A percentile compares a stretch with the other conserved stretches of the same genome.
phyloP scores from a whole-genome alignment of 2,329 filamentous ascomycete genomes.

The Ceratocystis colombiana region DNA sequence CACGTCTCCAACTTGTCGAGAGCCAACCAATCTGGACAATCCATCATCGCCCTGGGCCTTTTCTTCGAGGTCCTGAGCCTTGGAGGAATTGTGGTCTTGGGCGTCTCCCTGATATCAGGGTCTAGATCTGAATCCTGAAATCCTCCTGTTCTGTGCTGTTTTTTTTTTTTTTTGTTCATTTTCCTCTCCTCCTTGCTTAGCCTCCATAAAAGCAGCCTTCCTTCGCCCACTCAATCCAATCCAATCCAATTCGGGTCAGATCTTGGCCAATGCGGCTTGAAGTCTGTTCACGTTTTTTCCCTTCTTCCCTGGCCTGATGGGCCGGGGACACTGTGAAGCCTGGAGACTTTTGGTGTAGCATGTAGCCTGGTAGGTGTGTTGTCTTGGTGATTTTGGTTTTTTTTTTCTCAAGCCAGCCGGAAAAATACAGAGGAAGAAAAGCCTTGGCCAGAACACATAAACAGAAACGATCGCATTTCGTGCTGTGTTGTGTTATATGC shows the following conservation, averaged over 20 bases:
- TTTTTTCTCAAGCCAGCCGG: neutral
- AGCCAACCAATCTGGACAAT: too few species aligned
- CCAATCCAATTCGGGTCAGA: neutral
- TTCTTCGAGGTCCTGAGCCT: too few species aligned
- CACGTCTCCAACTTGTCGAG: too few species aligned
- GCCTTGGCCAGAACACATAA: neutral
- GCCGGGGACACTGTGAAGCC: neutral
- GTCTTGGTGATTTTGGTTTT: neutral
- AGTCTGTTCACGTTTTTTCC: constrained; percentile 3
- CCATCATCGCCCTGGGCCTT: too few species aligned
- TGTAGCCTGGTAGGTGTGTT: neutral
- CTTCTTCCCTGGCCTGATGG: neutral
- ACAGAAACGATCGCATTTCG: neutral
- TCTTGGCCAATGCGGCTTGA: neutral
- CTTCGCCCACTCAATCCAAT: too few species aligned
- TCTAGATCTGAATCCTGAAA: too few species aligned
- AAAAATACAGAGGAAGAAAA: neutral
- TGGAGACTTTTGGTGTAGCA: neutral
- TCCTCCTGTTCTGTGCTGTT: neutral
- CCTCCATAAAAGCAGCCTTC: neutral
- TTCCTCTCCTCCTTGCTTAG: neutral
- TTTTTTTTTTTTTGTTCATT: neutral
- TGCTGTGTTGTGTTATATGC: neutral
- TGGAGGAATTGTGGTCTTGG: too few species aligned
- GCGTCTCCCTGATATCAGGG: too few species aligned